These are phyloP conservation scores for Pseudocercospora pini-densiflorae DNA, from an alignment of 2,329 filamentous ascomycete genomes.

Conservation along the genomic window DNA sequence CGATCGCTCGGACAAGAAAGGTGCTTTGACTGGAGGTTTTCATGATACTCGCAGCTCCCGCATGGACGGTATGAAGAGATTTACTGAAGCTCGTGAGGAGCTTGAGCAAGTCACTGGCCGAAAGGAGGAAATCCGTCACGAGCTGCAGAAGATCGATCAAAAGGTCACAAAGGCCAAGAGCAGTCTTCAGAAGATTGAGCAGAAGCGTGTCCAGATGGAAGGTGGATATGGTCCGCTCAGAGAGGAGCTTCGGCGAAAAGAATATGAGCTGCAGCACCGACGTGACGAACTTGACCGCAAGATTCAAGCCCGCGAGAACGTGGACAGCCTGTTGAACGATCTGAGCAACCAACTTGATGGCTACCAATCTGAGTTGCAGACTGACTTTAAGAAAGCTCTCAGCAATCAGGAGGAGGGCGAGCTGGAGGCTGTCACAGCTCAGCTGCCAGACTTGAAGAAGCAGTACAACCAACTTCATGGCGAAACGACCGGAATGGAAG, in stretches of 20 bases:
- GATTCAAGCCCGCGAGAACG: conserved; percentile 64
- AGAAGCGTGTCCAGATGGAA: conserved; percentile 76
- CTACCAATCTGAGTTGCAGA: conserved; percentile 78
- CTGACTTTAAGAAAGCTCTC: conserved; percentile 91
- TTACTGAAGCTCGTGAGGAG: conserved; percentile 75
- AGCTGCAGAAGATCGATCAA: conserved; percentile 82
- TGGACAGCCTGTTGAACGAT: conserved; percentile 62
- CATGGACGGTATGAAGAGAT: conserved; percentile 78
- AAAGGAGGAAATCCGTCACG: conserved; percentile 66
- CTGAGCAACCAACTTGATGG: conserved; percentile 75
- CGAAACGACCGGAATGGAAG: conserved; percentile 76
- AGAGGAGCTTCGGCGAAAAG: conserved; percentile 75
- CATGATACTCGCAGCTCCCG: conserved; percentile 86
- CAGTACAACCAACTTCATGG: conserved; percentile 77
- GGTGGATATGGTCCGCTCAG: conserved; percentile 80
- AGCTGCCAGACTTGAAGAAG: conserved; percentile 74
- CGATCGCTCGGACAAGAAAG: conserved; percentile 92
- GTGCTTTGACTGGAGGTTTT: conserved; percentile 93
- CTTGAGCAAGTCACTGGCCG: conserved; percentile 70
- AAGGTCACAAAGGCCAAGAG: conserved; percentile 86
- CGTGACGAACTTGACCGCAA: conserved; percentile 76
- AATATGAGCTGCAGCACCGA: conserved; percentile 73
- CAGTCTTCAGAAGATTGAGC: conserved; percentile 80
- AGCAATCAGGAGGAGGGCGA: conserved; percentile 80
- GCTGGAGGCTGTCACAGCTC: conserved; percentile 71